Percentiles rank a stretch among this genome's conserved stretches.
These are phyloP conservation scores for Brassica nigra DNA, from an alignment of 345 rosid genomes.

Conservation along the genomic window DNA sequence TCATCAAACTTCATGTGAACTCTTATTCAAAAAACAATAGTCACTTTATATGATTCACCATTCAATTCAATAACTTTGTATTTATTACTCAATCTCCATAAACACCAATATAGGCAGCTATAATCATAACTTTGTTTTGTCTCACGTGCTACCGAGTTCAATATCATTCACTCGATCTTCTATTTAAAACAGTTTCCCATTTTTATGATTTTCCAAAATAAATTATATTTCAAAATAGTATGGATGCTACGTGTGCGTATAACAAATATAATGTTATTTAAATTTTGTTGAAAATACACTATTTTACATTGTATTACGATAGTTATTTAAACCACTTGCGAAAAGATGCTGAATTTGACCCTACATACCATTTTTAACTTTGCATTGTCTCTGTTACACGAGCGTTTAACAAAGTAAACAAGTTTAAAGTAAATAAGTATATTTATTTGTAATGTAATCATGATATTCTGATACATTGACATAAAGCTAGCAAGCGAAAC, in stretches of 20 bases:
- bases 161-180: too few relatives aligned
- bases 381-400: background rate
- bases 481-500: background rate
- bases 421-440: background rate
- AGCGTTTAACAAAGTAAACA: background rate
- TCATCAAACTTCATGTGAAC: background rate
- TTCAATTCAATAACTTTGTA: background rate
- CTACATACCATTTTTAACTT: background rate
- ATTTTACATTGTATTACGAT: too few relatives aligned
- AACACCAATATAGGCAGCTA: background rate
- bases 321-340: too few relatives aligned
- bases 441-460: background rate
- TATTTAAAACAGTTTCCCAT: too few relatives aligned
- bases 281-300: too few relatives aligned
- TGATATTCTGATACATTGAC: background rate
- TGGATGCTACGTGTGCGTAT: too few relatives aligned
- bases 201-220: too few relatives aligned
- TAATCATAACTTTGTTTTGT: too few relatives aligned
- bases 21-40: background rate
- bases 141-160: too few relatives aligned
- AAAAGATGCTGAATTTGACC: too few relatives aligned
- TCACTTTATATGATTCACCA: background rate
- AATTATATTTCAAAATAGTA: too few relatives aligned
- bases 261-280: too few relatives aligned
- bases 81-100: background rate